Evolutionary conservation across 495 filamentous ascomycete species (phyloP).

Genomic region (Elasticomyces elasticus): DNA sequence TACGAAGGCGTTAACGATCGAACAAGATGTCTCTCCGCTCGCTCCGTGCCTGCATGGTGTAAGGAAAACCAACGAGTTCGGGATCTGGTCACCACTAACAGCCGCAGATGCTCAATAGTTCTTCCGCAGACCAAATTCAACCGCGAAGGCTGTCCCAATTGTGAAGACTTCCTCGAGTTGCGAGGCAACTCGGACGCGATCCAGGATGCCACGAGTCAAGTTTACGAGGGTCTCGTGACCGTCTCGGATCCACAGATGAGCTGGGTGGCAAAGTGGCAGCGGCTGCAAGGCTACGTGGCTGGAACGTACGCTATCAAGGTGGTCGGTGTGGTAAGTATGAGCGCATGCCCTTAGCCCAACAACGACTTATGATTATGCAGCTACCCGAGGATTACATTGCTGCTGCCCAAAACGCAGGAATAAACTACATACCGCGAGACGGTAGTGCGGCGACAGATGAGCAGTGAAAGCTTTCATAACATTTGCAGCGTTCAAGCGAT

Average conservation of each 20-base stretch:
- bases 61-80: not conserved
- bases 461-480: not conserved
- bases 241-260: conserved; percentile 64
- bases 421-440: conserved; percentile 41
- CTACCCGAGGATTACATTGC: conserved; percentile 32
- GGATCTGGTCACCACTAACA: not conserved
- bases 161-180: conserved; percentile 80
- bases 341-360: too few species aligned
- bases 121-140: conserved; percentile 37
- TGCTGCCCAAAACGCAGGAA: conserved; percentile 28
- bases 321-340: conserved; percentile 35
- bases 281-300: conserved; percentile 73
- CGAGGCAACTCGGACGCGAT: conserved; percentile 66
- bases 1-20: conserved; percentile 28
- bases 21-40: conserved; percentile 42
- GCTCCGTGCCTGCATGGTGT: conserved; percentile 91
- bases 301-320: conserved; percentile 94
- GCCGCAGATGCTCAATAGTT: conserved; percentile 62
- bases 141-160: conserved; percentile 75
- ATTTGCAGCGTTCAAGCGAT: conserved; percentile 7
- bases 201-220: conserved; percentile 85
- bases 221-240: conserved; percentile 82
- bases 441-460: conserved; percentile 32
- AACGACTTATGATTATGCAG: conserved; percentile 9
- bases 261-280: conserved; percentile 92